Conservation (phyloP, 116 monocot species). For the Posidonia oceanica region DNA sequence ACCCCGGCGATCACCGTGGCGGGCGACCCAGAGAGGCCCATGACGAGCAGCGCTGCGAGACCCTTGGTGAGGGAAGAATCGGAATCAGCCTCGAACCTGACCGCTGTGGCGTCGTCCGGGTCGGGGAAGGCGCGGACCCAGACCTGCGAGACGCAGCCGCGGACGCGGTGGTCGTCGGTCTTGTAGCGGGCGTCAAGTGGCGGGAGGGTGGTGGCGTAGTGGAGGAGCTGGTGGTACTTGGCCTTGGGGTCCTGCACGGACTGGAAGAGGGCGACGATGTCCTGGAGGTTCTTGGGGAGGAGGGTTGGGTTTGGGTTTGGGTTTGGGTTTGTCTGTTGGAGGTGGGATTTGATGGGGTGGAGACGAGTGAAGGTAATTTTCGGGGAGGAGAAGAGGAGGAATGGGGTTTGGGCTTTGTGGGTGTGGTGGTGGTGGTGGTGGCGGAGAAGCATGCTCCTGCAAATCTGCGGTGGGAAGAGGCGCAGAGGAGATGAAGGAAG, state of each 20-base stretch:
- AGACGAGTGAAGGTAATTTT: constrained; percentile 4
- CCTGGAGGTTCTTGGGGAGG: constrained; percentile 58
- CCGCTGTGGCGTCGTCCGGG: constrained; percentile 22
- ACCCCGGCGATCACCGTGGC: constrained; percentile 28
- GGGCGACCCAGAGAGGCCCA: constrained; percentile 49
- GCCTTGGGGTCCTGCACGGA: constrained; percentile 76
- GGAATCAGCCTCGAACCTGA: constrained; percentile 80
- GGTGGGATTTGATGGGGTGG: constrained; percentile 10
- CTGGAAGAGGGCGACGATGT: constrained; percentile 75
- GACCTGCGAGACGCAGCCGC: constrained; percentile 88
- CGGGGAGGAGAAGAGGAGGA: not conserved
- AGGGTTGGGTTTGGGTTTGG: not conserved
- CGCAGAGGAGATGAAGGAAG: not conserved
- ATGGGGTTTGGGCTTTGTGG: not conserved
- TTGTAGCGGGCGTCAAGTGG: constrained; percentile 47
- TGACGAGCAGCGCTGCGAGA: constrained; percentile 64
- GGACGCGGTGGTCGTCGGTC: constrained; percentile 61
- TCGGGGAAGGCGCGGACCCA: constrained; percentile 84
- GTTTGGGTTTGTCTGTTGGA: constrained; percentile 4
- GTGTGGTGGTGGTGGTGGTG: not conserved
- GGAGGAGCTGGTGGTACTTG: constrained; percentile 94
- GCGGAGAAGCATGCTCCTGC: not conserved
- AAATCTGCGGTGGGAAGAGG: constrained; percentile 5
- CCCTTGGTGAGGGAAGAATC: constrained; percentile 74
- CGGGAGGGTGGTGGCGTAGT: constrained; percentile 55